Percentiles rank a stretch among this genome's conserved stretches.
Evolutionary conservation across 108 stramenopile genomes (phyloP).

Genomic region (Conticribra weissflogii): DNA sequence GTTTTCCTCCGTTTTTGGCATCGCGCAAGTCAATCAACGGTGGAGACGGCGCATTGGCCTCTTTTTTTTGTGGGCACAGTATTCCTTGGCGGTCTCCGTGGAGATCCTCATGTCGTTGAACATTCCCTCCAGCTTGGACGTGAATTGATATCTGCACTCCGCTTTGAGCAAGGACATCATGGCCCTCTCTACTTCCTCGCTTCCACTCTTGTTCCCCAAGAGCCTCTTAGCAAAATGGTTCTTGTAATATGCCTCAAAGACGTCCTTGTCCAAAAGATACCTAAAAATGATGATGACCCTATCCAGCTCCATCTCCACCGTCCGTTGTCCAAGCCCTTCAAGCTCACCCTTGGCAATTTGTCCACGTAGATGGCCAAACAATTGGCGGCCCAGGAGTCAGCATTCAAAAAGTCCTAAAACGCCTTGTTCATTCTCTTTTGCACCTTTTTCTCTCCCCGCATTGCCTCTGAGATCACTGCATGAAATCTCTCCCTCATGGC

Average conservation of each 20-base stretch:
- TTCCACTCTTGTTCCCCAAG: conserved; percentile 80
- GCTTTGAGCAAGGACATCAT: conserved; percentile 96
- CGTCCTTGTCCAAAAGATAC: conserved; percentile 96
- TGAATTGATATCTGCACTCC: conserved; percentile 99
- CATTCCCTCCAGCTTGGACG: conserved; percentile 98
- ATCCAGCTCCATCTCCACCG: conserved; percentile 77
- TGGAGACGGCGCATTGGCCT: conserved; percentile 13
- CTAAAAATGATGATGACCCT: conserved; percentile 89
- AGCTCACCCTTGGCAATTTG: conserved; percentile 84
- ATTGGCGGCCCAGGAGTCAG: conserved; percentile 86
- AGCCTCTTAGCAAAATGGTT: conserved; percentile 95
- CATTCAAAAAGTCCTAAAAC: conserved; percentile 98
- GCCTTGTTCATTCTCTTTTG: conserved; percentile 92
- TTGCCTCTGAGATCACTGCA: conserved; percentile 76
- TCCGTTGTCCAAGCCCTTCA: conserved; percentile 76
- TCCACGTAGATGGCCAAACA: conserved; percentile 95
- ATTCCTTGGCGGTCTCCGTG: conserved; percentile 79
- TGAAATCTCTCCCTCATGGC: conserved; percentile 91
- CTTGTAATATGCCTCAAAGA: conserved; percentile 98
- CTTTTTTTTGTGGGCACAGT: conserved; percentile 56
- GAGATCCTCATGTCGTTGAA: conserved; percentile 98
- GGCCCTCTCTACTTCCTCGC: conserved; percentile 90
- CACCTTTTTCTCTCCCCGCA: conserved; percentile 83
- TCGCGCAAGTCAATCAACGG: conserved; percentile 22
- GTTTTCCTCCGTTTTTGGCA: conserved; percentile 44